phyloP scores from a whole-genome alignment of 2,329 filamentous ascomycete species.

The Paradendryphiella salina region DNA sequence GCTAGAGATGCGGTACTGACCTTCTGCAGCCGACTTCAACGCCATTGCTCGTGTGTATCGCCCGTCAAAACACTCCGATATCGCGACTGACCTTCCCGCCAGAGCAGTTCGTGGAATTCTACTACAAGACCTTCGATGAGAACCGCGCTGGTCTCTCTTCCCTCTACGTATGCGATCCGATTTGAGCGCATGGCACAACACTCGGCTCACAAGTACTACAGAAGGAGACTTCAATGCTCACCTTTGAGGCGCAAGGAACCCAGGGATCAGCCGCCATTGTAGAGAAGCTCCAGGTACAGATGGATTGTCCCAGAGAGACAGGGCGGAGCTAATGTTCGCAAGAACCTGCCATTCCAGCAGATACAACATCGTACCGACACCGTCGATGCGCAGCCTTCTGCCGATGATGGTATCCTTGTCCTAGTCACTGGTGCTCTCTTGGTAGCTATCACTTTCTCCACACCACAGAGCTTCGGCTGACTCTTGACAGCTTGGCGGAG shows the following conservation, averaged over 20 bases:
- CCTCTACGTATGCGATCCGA: constrained; percentile 74
- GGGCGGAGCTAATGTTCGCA: constrained; percentile 26
- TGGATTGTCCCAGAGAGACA: background rate
- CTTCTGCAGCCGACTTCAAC: constrained; percentile 17
- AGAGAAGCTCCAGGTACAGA: constrained; percentile 77
- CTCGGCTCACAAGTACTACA: constrained; percentile 8
- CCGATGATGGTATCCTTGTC: constrained; percentile 72
- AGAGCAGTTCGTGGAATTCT: constrained; percentile 89
- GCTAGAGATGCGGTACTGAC: constrained; percentile 4
- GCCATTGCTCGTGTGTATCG: constrained; percentile 16
- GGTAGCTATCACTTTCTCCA: constrained; percentile 57
- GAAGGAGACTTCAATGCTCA: constrained; percentile 85
- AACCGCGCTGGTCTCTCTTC: constrained; percentile 65
- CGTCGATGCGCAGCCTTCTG: constrained; percentile 79
- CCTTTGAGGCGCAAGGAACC: constrained; percentile 75
- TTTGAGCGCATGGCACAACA: background rate
- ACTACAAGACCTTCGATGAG: constrained; percentile 84
- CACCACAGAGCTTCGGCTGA: constrained; percentile 12
- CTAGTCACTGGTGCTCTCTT: constrained; percentile 84
- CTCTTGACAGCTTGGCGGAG: constrained; percentile 72
- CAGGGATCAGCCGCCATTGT: constrained; percentile 69
- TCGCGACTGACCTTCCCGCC: constrained; percentile 24
- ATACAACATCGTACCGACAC: constrained; percentile 78
- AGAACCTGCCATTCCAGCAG: constrained; percentile 79
- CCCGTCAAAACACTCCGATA: background rate